Conservation (phyloP, 305 asterid species). For the Fraxinus nigra region DNA sequence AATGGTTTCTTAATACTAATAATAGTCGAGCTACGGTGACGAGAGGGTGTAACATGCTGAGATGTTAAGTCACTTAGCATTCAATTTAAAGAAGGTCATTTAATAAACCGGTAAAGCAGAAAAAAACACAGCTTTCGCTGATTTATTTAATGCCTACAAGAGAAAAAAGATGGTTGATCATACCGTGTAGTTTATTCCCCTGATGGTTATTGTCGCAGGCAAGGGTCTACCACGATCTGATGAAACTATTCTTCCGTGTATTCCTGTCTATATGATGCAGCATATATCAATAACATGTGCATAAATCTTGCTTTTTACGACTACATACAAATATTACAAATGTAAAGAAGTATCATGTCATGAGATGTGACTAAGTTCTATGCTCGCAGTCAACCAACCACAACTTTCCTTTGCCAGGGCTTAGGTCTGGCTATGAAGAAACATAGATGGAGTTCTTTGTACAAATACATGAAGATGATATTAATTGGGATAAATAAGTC, state of each 20-base stretch:
- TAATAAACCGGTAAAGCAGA: background rate
- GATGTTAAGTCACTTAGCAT: background rate
- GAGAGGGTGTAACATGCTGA: background rate
- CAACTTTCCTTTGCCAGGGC: background rate
- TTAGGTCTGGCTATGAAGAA: background rate
- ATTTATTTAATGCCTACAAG: background rate
- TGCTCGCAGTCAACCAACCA: background rate
- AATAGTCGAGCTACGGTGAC: background rate
- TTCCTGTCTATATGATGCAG: constrained; percentile 60
- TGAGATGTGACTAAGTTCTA: background rate
- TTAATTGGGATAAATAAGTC: background rate
- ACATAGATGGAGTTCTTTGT: background rate
- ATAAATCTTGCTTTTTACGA: background rate
- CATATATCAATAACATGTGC: constrained; percentile 4
- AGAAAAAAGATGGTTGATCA: background rate
- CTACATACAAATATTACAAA: background rate
- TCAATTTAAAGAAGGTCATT: background rate
- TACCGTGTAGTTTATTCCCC: constrained; percentile 83
- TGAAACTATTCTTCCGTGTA: constrained; percentile 78
- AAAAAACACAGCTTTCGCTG: background rate
- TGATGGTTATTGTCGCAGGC: constrained; percentile 68
- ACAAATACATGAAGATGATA: background rate
- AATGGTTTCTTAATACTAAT: background rate
- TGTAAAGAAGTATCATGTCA: background rate
- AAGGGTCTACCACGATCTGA: constrained; percentile 73